Evolutionary conservation across 768 basidiomycete genomes (phyloP).

Genomic region (Naematelia encephala): DNA sequence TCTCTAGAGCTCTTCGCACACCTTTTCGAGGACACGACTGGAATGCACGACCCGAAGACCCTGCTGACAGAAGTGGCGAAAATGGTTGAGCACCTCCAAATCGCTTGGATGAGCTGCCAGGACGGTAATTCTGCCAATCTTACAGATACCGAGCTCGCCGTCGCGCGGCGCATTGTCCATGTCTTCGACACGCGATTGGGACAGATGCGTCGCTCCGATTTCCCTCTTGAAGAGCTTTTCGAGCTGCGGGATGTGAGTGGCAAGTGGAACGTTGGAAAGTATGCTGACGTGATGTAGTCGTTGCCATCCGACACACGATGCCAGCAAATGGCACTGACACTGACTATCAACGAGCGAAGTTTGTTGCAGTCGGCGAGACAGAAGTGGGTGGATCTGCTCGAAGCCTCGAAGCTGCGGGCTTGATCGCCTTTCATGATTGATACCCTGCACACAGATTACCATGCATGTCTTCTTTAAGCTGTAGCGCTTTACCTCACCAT

Average conservation of each 20-base stretch:
- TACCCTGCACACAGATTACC: constrained; percentile 4
- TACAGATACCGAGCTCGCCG: not conserved
- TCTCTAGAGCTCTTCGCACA: not conserved
- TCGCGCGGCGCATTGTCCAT: not conserved
- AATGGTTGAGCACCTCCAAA: not conserved
- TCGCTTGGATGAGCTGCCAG: not conserved
- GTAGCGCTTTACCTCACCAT: too few relatives aligned
- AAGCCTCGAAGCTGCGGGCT: not conserved
- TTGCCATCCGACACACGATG: not conserved
- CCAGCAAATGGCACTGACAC: constrained; percentile 17
- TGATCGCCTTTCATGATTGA: too few relatives aligned
- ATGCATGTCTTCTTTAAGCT: too few relatives aligned
- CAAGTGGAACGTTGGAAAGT: not conserved
- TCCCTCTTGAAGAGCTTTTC: not conserved
- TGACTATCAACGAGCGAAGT: constrained; percentile 16
- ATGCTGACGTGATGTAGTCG: constrained; percentile 2
- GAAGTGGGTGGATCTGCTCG: constrained; percentile 9
- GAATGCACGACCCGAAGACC: not conserved
- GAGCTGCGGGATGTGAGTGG: constrained; percentile 8
- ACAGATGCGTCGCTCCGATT: not conserved
- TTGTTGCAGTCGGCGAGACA: constrained; percentile 3
- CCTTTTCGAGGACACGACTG: not conserved
- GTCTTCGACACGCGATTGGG: constrained; percentile 2
- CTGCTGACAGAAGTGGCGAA: not conserved
- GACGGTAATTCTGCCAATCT: not conserved